Evolutionary conservation across 1,284 basidiomycete species (phyloP).

Genomic region (Cutaneotrichosporon arboriforme): DNA sequence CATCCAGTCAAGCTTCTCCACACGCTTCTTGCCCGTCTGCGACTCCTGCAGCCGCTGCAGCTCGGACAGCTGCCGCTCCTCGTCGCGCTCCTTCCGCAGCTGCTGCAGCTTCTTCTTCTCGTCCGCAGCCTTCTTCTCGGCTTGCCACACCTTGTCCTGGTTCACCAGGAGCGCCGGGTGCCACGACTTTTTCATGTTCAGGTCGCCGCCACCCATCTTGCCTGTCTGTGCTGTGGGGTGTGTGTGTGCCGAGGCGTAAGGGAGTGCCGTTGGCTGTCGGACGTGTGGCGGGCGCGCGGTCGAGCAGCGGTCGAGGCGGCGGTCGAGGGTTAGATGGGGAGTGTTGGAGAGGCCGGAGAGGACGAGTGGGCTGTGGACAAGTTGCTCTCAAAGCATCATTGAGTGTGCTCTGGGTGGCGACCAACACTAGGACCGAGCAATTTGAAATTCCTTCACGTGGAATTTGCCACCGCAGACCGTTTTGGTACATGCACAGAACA

Average conservation of each 20-base stretch:
- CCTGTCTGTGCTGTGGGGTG: background rate
- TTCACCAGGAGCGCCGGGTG: conserved; percentile 93
- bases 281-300: too few species aligned
- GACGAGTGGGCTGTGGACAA: too few species aligned
- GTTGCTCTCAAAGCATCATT: too few species aligned
- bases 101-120: conserved; percentile 98
- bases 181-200: conserved; percentile 84
- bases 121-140: conserved; percentile 93
- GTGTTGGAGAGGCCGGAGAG: too few species aligned
- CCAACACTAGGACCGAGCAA: too few species aligned
- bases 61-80: conserved; percentile 93
- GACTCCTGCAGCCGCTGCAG: conserved; percentile 89
- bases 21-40: conserved; percentile 86
- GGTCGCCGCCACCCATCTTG: conserved; percentile 84
- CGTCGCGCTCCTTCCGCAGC: conserved; percentile 92
- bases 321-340: too few species aligned
- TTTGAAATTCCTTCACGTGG: too few species aligned
- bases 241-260: background rate
- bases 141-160: conserved; percentile 98
- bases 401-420: too few species aligned
- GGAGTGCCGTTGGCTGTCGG: too few species aligned
- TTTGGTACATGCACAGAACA: too few species aligned
- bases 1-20: conserved; percentile 98
- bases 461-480: too few species aligned
- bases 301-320: too few species aligned